A percentile compares a stretch with the other conserved stretches of the same genome.
Conservation (phyloP, 139 green algal species). For the Astrephomene gubernaculifera region DNA sequence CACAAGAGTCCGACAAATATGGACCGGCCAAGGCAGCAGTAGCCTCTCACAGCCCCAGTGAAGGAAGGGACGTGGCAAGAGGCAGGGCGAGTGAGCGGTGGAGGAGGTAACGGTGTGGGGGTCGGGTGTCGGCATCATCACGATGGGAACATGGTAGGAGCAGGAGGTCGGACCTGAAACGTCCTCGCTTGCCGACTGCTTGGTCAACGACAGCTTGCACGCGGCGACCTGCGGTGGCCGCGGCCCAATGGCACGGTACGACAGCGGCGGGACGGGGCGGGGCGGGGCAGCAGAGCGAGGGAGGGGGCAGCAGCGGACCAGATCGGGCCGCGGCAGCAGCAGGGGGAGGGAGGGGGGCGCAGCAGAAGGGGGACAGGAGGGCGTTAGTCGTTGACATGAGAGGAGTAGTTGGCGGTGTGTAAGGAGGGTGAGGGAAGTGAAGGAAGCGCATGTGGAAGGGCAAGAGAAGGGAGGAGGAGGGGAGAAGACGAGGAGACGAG, state of each 20-base stretch:
- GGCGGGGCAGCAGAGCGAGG: background rate
- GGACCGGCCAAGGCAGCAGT: background rate
- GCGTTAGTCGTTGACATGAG: background rate
- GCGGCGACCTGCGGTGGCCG: constrained; percentile 48
- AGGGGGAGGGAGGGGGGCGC: background rate
- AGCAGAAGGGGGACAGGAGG: background rate
- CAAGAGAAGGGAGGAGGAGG: no score
- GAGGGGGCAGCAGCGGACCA: background rate
- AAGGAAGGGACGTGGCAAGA: background rate
- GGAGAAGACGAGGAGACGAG: no score
- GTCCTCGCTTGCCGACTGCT: constrained; percentile 44
- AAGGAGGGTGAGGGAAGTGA: background rate
- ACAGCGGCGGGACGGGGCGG: background rate
- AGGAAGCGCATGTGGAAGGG: no score
- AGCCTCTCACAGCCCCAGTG: background rate
- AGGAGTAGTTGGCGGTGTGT: background rate
- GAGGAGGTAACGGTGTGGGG: background rate
- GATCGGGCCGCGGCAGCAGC: background rate
- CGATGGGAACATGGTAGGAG: no score
- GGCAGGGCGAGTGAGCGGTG: background rate
- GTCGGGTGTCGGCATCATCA: background rate
- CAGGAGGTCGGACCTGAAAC: constrained; percentile 40
- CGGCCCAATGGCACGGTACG: background rate
- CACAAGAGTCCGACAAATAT: no score
- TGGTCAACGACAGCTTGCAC: constrained; percentile 63